Evolutionary conservation across 306 rosid genomes (phyloP), one percentile per base, ranked within the genome.

Genomic region (Cicer yamashitae): DNA sequence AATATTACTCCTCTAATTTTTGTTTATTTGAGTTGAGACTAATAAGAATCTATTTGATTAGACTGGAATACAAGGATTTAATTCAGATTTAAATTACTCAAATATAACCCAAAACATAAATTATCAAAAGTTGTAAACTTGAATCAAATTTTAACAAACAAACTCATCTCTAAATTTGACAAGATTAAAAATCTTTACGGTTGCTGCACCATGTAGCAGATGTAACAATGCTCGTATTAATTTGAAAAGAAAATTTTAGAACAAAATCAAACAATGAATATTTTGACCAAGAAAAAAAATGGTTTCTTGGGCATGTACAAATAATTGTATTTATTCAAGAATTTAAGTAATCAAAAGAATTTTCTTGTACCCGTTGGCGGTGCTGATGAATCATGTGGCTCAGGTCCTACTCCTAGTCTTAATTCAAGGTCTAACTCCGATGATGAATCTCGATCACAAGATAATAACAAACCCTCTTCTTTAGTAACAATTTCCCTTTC

Each of bases 391-490:
- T 81, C 87, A 18, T 77, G 87, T 39, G 90, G 94, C 34, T 86
- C 87, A 45, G 83, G 86, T 84, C 98, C 98, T 56, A 93, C 68
- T 75, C 98, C 98, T 56, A 93, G 71, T 75, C 98, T 88, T 17
- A 93, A 86, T 87, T 89, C 98, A 72, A 93, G 98, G 89, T 93
- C 98, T 63, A 93, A 41, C 79, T 82, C 86, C 11, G 79, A 57
- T 1, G 77, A 44, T 0, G 74, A 64, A 56, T 63, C 73, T 30
- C 37, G 77, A 18, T 1, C 56, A 30, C 37, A 30, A 11, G 79
- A 10, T 15, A 81, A 18, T 43, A 64, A 62, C 52, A 65, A 62
- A 56, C 43, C 18, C 57, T 52, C 62, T 45, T 78, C 74, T 12
- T 56, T 39, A 44, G 25, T 62, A 62, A 9, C 11, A 71, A 51